Conservation (phyloP, 2,329 filamentous ascomycete species). For the Phaeosphaeriaceae sp. region DNA sequence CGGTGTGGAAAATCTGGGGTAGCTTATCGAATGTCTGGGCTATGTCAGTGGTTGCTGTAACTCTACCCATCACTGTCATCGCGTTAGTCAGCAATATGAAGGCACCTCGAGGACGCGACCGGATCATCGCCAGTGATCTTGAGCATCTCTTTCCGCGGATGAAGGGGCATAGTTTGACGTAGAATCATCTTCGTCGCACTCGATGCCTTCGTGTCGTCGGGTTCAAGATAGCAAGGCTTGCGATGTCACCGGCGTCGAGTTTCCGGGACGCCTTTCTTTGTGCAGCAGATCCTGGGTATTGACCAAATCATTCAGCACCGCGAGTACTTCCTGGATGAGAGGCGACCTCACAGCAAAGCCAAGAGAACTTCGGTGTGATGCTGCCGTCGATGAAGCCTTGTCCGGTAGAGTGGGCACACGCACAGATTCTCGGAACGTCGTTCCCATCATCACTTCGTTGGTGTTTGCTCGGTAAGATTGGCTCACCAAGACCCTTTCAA, state of each 20-base stretch:
- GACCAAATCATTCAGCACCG: not conserved
- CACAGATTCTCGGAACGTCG: too few species aligned
- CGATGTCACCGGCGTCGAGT: not conserved
- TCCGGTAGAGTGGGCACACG: too few species aligned
- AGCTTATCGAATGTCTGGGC: constrained; percentile 21
- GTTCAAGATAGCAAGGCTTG: not conserved
- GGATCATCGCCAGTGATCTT: not conserved
- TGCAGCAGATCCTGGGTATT: not conserved
- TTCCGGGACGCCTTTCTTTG: not conserved
- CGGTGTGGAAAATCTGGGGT: constrained; percentile 41
- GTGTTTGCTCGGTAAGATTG: too few species aligned
- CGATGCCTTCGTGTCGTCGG: not conserved
- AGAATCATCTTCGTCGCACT: not conserved
- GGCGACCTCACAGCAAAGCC: too few species aligned
- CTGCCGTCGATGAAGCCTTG: too few species aligned
- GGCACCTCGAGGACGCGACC: not conserved
- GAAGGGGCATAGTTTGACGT: not conserved
- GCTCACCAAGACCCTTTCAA: too few species aligned
- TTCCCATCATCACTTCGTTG: too few species aligned
- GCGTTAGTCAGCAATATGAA: constrained; percentile 27
- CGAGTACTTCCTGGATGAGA: too few species aligned
- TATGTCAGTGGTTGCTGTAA: constrained; percentile 14
- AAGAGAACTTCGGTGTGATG: too few species aligned
- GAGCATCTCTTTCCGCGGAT: too few species aligned
- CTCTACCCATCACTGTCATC: constrained; percentile 12